Percentiles rank a stretch among this genome's conserved stretches.
Conservation (phyloP, 1,284 basidiomycete genomes). For the Ustilago nuda region DNA sequence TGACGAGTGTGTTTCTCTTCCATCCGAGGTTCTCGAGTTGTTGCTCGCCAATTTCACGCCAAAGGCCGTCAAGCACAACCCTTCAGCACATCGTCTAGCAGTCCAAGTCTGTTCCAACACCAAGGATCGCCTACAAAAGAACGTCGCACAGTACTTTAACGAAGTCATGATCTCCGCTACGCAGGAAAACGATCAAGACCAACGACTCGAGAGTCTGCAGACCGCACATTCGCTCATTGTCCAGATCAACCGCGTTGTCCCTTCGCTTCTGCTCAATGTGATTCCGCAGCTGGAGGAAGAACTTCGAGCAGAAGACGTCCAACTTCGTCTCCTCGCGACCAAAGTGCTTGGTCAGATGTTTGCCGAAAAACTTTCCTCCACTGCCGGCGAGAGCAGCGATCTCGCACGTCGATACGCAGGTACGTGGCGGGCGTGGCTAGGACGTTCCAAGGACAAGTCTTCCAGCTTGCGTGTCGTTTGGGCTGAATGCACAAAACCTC, state of each 20-base stretch:
- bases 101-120: slow-evolving; percentile 86
- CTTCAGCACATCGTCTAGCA: slow-evolving; percentile 82
- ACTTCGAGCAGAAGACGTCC: slow-evolving; percentile 80
- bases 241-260: slow-evolving; percentile 82
- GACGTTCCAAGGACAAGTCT: slow-evolving; percentile 82
- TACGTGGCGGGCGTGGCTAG: slow-evolving; percentile 88
- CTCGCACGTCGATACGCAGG: slow-evolving; percentile 82
- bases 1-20: slow-evolving; percentile 83
- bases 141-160: slow-evolving; percentile 77
- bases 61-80: slow-evolving; percentile 72
- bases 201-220: slow-evolving; percentile 71
- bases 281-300: slow-evolving; percentile 94
- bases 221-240: slow-evolving; percentile 86
- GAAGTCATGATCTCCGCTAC: slow-evolving; percentile 68
- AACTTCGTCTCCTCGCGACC: slow-evolving; percentile 82
- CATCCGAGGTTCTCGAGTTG: slow-evolving; percentile 81
- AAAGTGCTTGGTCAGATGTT: slow-evolving; percentile 91
- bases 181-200: slow-evolving; percentile 67
- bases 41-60: slow-evolving; percentile 87
- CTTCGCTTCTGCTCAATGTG: slow-evolving; percentile 85
- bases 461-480: slow-evolving; percentile 80
- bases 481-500: slow-evolving; percentile 76
- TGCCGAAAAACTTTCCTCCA: slow-evolving; percentile 69
- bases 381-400: slow-evolving; percentile 70
- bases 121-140: slow-evolving; percentile 86